These are phyloP conservation scores for Blastobotrys raffinosifermentans DNA, from an alignment of 1,139 yeast genomes.

Conservation along the genomic window DNA sequence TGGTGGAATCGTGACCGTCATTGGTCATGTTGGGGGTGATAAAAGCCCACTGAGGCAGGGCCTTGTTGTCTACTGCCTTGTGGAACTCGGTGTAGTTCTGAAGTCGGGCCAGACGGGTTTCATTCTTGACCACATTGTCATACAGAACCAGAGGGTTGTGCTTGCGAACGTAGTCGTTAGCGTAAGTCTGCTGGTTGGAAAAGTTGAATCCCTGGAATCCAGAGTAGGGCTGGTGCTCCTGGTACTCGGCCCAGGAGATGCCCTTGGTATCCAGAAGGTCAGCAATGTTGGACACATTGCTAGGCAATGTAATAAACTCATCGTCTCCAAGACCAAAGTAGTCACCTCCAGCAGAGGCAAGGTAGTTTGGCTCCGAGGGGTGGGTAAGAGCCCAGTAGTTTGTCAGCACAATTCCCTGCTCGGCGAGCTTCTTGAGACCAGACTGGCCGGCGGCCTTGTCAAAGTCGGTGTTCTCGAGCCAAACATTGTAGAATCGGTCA, in stretches of 20 bases:
- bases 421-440: slow-evolving; percentile 37
- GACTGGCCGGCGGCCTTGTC: slow-evolving; percentile 43
- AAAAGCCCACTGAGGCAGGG: slow-evolving; percentile 45
- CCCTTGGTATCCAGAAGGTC: slow-evolving; percentile 41
- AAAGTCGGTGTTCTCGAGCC: slow-evolving; percentile 46
- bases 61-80: slow-evolving; percentile 34
- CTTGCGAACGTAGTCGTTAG: slow-evolving; percentile 45
- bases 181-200: slow-evolving; percentile 37
- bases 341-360: slow-evolving; percentile 45
- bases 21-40: slow-evolving; percentile 48
- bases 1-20: slow-evolving; percentile 45
- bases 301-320: slow-evolving; percentile 38
- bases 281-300: slow-evolving; percentile 41
- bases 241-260: slow-evolving; percentile 47
- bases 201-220: slow-evolving; percentile 44
- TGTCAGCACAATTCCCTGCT: slow-evolving; percentile 40
- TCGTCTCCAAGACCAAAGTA: slow-evolving; percentile 43
- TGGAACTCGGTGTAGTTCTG: slow-evolving; percentile 43
- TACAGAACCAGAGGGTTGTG: slow-evolving; percentile 43
- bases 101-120: slow-evolving; percentile 36
- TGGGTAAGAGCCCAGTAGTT: slow-evolving; percentile 47
- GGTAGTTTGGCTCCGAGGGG: slow-evolving; percentile 48
- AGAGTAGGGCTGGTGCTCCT: slow-evolving; percentile 45
- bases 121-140: slow-evolving; percentile 34
- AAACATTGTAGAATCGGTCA: slow-evolving; percentile 41